A percentile compares a stretch with the other conserved stretches of the same genome.
Evolutionary conservation across 495 filamentous ascomycete species (phyloP).

Genomic region (Pseudevernia furfuracea): DNA sequence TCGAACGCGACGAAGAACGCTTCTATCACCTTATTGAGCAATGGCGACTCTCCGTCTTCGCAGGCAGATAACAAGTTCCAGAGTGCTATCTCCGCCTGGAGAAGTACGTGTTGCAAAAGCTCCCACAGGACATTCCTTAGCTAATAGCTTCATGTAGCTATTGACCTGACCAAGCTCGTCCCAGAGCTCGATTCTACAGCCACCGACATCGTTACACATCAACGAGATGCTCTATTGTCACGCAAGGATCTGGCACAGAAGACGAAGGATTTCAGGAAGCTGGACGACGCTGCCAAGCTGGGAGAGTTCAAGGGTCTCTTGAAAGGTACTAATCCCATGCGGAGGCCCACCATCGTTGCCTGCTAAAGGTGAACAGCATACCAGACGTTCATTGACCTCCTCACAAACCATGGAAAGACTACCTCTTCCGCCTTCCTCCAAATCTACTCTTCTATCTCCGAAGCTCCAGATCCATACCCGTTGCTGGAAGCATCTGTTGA

Average conservation of each 20-base stretch:
- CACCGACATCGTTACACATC: slow-evolving; percentile 84
- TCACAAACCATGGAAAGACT: slow-evolving; percentile 89
- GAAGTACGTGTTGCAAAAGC: slow-evolving; percentile 52
- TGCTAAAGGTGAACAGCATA: slow-evolving; percentile 55
- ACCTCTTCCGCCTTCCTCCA: slow-evolving; percentile 87
- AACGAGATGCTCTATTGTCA: slow-evolving; percentile 86
- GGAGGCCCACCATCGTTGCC: neutral
- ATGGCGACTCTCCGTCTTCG: slow-evolving; percentile 7
- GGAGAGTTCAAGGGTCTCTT: slow-evolving; percentile 80
- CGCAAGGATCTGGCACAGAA: slow-evolving; percentile 96
- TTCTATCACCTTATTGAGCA: slow-evolving; percentile 9
- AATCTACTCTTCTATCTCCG: slow-evolving; percentile 85
- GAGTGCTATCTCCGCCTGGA: slow-evolving; percentile 89
- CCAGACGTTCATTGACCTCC: slow-evolving; percentile 91
- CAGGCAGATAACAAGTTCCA: slow-evolving; percentile 86
- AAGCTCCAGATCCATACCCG: slow-evolving; percentile 94
- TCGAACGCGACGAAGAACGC: slow-evolving; percentile 7
- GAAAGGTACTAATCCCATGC: slow-evolving; percentile 51
- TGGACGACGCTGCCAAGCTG: slow-evolving; percentile 85
- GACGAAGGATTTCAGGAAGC: slow-evolving; percentile 94
- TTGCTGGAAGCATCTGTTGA: slow-evolving; percentile 94
- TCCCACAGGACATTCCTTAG: slow-evolving; percentile 10
- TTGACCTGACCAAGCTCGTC: slow-evolving; percentile 79
- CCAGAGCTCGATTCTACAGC: slow-evolving; percentile 85
- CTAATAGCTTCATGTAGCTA: slow-evolving; percentile 50